A percentile compares a stretch with the other conserved stretches of the same genome.
These are phyloP conservation scores for Alternaria sp. DNA, from an alignment of 2,329 filamentous ascomycete species.

Conservation along the genomic window DNA sequence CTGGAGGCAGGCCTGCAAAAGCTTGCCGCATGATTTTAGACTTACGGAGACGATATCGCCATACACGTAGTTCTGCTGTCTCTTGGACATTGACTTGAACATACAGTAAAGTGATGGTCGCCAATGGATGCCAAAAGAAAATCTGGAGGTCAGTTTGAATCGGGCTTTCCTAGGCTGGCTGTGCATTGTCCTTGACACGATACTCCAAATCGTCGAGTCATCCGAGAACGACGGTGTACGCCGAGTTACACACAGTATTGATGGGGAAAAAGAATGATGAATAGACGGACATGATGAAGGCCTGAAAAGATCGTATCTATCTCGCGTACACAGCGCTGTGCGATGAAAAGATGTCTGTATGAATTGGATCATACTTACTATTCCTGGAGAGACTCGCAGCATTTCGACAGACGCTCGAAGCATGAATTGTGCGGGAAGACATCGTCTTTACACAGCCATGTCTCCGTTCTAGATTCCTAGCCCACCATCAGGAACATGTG, in stretches of 20 bases:
- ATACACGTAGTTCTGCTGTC: neutral
- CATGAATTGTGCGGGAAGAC: neutral
- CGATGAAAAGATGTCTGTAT: neutral
- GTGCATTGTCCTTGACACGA: neutral
- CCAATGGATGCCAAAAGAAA: neutral
- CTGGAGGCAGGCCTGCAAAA: neutral
- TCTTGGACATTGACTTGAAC: neutral
- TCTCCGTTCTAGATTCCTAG: rapidly evolving
- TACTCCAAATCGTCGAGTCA: neutral
- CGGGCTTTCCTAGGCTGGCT: neutral
- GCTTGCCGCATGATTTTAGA: neutral
- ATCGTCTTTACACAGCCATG: neutral
- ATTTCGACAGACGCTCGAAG: neutral
- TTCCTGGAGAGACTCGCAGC: neutral
- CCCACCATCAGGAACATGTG: neutral
- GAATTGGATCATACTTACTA: no score
- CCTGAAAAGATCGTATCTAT: neutral
- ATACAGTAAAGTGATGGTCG: neutral
- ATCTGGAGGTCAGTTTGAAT: neutral
- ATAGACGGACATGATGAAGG: neutral
- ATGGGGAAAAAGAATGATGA: neutral
- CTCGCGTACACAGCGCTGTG: neutral
- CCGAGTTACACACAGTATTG: neutral
- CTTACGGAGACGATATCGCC: neutral
- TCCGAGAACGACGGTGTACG: neutral